A percentile compares a stretch with the other conserved stretches of the same genome.
phyloP scores from a whole-genome alignment of 2,329 filamentous ascomycete genomes.

The Plectosphaerella cucumerina region DNA sequence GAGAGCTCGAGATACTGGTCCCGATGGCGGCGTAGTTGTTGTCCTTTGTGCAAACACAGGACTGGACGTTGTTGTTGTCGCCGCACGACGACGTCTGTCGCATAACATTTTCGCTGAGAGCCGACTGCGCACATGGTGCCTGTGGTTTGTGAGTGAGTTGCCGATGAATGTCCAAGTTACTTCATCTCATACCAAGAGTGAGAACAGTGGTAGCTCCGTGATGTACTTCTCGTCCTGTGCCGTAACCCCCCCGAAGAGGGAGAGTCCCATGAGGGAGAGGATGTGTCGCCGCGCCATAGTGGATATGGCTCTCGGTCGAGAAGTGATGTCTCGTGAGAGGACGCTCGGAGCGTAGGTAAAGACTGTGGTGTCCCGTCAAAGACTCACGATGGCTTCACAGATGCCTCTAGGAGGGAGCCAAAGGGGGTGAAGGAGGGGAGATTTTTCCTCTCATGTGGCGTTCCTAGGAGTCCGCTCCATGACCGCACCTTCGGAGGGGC shows the following conservation, averaged over 20 bases:
- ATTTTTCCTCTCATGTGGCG: not conserved
- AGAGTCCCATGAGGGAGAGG: not conserved
- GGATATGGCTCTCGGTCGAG: not conserved
- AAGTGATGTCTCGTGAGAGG: not conserved
- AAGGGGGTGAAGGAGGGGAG: not conserved
- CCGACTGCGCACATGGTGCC: slow-evolving; percentile 46
- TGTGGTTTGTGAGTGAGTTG: slow-evolving; percentile 15
- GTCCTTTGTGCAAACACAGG: slow-evolving; percentile 48
- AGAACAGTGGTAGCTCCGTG: not conserved
- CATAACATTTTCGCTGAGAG: slow-evolving; percentile 39
- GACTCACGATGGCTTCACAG: not conserved
- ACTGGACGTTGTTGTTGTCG: slow-evolving; percentile 39
- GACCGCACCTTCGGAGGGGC: not conserved
- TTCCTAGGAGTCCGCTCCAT: not conserved
- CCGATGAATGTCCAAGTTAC: not conserved
- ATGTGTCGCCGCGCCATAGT: not conserved
- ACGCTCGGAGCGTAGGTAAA: not conserved
- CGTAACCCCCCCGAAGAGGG: not conserved
- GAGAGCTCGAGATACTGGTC: slow-evolving; percentile 30
- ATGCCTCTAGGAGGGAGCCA: not conserved
- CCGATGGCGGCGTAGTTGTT: slow-evolving; percentile 33
- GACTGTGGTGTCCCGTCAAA: not conserved
- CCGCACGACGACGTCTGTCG: slow-evolving; percentile 40
- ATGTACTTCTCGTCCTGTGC: not conserved
- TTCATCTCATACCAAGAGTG: not conserved